Conservation (phyloP, 495 filamentous ascomycete genomes). For the Penicillium daleae region DNA sequence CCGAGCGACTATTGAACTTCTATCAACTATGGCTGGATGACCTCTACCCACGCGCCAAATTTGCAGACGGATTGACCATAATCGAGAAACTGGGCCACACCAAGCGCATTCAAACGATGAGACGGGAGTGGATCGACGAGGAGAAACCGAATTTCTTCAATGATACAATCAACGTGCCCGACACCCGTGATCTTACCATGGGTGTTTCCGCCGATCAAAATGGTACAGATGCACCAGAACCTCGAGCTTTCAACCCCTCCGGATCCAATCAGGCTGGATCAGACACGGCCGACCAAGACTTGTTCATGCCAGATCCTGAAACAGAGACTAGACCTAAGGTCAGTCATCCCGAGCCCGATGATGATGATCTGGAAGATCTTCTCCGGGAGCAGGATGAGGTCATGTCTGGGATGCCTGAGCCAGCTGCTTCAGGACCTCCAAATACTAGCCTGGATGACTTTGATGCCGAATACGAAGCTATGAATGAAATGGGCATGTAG, state of each 20-base stretch:
- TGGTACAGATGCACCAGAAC: neutral
- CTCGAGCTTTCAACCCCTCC: neutral
- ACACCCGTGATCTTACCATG: slow-evolving; percentile 3
- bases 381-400: slow-evolving; percentile 38
- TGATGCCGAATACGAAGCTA: slow-evolving; percentile 40
- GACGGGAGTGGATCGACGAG: slow-evolving; percentile 87
- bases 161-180: slow-evolving; percentile 6
- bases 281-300: slow-evolving; percentile 21
- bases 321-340: slow-evolving; percentile 13
- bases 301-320: slow-evolving; percentile 34
- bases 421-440: neutral
- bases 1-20: slow-evolving; percentile 77
- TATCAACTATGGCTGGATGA: slow-evolving; percentile 98
- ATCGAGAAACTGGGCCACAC: slow-evolving; percentile 94
- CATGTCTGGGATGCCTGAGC: neutral
- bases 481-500: slow-evolving; percentile 37
- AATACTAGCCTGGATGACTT: slow-evolving; percentile 21
- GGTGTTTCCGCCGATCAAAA: slow-evolving; percentile 13
- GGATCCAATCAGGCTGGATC: neutral
- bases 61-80: slow-evolving; percentile 85
- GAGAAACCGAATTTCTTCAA: slow-evolving; percentile 39
- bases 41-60: slow-evolving; percentile 91
- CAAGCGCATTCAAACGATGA: slow-evolving; percentile 70
- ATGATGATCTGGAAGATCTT: slow-evolving; percentile 45
- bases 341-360: slow-evolving; percentile 30